Base-by-base conservation (phyloP, 768 basidiomycete genomes). In the Mycena alexandri region DNA sequence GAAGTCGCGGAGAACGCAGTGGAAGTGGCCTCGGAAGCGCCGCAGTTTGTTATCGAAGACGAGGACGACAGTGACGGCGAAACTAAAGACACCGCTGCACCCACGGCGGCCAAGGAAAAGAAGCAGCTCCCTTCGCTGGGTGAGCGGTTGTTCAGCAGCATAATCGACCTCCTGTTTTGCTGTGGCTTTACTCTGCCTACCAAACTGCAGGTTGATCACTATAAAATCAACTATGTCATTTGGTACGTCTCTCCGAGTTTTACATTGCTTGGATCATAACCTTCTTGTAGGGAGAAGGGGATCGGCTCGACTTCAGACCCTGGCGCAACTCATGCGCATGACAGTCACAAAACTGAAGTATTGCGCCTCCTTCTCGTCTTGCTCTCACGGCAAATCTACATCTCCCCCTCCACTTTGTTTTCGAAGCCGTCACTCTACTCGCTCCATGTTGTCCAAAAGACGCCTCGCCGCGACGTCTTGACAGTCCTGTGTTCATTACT, bases 31-130 rank as follows among this genome's bases (percentile, higher is more conserved):
- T 72, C 73, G 24, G 76, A 79, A 61, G 59, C 67, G 25, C 81
- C 88, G 13, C 95, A 96, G 74, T 97, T 97, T 76, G 93, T 96
- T 17, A 95, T 97, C 42, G 94, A 95, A 69, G 94, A 95, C 71
- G 93, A 93, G 19, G 91, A 93, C 4, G 91, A 89, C 38, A 77
- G 81, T n/a, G 75, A 81, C 38, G 82, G 79, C 61, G 86, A 87
- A 46, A 76, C 71, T 61, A 81, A 78, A 46, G 77, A 83, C 52
- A 44, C 72, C 50, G 55, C 73, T 42, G 58, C 74, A 56, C 60
- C 54, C 48, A 67, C 74, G 21, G 74, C 74, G 64, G 66, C 77
- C 36, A 83, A 80, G 56, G 68, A 74, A 56, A 83, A 79, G 74
- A 87, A 84, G 74, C 80, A 79, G 16, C 76, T 89, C 34, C 95